Base-by-base conservation (phyloP, 202 grass and related monocot species). In the Sporobolus alterniflorus region DNA sequence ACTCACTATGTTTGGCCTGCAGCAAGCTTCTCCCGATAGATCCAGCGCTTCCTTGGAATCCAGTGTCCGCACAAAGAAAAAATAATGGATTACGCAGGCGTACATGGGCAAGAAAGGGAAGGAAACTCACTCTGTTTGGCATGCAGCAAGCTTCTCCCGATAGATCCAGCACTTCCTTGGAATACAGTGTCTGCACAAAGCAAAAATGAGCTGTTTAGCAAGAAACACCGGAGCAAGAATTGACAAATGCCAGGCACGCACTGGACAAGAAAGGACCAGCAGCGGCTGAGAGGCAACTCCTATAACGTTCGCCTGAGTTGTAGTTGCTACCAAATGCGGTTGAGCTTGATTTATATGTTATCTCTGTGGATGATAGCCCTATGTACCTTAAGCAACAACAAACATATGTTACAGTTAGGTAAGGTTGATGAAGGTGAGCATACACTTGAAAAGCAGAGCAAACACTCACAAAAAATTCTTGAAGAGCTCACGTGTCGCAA, bases 341-440 rank as follows among this genome's bases (percentile, higher is more conserved):
- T 68, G 89, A 91, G 79, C 89, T 99, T 82, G 97, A 99, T 88
- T 89, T 96, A 82, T 83, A 86, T 82, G 96, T 87, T 48, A 92
- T 91, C 74, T 91, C n/a, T n/a, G n/a, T n/a, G n/a, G n/a, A n/a
- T n/a, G n/a, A n/a, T n/a, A n/a, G n/a, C n/a, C n/a, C n/a, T 85
- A 99, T n/a, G 15, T 94, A 96, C 86, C 97, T 99, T 82, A 67
- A 86, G 22, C 71, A 86, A 84, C 49, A 87, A 47, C 24, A 90
- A 87, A 90, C 14, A 90, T 76, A 77, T 69, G 69, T 61, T 78
- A 60, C 9, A 11, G 31, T 82, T 17, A 14, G 52, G 75, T 69
- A 75, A 48, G 5, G 32, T 11, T 44, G 20, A n/a, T n/a, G n/a
- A n/a, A n/a, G n/a, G n/a, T n/a, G n/a, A n/a, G n/a, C n/a, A 47